A percentile compares a stretch with the other conserved stretches of the same genome.
Conservation (phyloP, 2,329 filamentous ascomycete species). For the Ophiostoma ips region DNA sequence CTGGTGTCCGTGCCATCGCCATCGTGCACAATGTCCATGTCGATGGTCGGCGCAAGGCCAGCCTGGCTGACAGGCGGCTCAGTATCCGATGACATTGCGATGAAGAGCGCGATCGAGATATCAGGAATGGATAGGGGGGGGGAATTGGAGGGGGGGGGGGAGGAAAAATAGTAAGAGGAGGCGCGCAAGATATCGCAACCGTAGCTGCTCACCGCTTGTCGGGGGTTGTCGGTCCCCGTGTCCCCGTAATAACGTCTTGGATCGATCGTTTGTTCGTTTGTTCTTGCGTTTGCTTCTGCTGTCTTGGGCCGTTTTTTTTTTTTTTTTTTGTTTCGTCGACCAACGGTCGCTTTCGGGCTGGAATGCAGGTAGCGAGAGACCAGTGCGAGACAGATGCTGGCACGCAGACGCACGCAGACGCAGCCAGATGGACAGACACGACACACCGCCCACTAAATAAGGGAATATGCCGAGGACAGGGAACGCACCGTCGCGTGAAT, state of each 20-base stretch:
- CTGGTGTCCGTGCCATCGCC: slow-evolving; percentile 2
- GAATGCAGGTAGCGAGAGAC: neutral
- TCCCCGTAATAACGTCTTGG: too few species aligned
- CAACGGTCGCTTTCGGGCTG: slow-evolving; percentile 1
- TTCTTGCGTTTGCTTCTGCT: too few species aligned
- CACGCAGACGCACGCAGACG: neutral
- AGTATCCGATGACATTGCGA: slow-evolving; percentile 17
- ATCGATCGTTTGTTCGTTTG: too few species aligned
- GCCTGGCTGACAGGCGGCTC: slow-evolving; percentile 22
- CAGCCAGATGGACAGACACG: neutral
- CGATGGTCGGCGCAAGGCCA: slow-evolving; percentile 9
- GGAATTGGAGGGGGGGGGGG: too few species aligned
- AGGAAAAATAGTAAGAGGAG: too few species aligned
- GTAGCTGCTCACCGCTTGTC: too few species aligned
- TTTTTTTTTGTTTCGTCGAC: neutral
- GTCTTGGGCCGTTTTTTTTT: neutral
- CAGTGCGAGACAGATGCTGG: neutral
- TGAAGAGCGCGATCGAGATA: neutral
- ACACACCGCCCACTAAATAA: neutral
- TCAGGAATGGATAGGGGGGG: too few species aligned
- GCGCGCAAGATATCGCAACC: too few species aligned
- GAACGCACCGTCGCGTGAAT: too few species aligned
- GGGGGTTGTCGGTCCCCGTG: neutral
- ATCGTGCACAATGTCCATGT: neutral
- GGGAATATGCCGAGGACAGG: neutral